Conservation (phyloP, 495 filamentous ascomycete species). For the Penicillium goetzii region DNA sequence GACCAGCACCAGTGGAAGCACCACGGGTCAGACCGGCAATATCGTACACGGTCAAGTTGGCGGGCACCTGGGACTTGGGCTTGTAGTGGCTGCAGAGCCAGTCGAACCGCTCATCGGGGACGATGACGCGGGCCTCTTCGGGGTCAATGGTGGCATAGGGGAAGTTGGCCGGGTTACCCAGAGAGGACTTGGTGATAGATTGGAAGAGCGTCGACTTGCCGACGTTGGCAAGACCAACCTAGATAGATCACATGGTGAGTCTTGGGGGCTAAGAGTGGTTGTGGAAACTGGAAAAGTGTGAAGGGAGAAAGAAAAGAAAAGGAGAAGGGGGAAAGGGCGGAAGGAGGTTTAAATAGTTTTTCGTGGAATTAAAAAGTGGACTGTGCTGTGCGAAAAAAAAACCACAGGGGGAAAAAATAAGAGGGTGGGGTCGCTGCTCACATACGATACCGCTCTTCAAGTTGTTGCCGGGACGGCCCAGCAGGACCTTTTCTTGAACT, state of each 20-base stretch:
- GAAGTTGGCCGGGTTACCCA: constrained; percentile 99
- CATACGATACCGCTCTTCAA: constrained; percentile 99
- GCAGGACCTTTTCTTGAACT: constrained; percentile 60
- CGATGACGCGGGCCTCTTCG: constrained; percentile 96
- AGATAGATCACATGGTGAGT: constrained; percentile 31
- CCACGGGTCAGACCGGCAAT: constrained; percentile 97
- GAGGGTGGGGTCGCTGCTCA: constrained; percentile 54
- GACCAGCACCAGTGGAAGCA: constrained; percentile 94
- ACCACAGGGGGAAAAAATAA: constrained; percentile 27
- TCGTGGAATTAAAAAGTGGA: constrained; percentile 42
- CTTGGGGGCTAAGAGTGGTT: constrained; percentile 15
- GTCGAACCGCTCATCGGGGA: constrained; percentile 94
- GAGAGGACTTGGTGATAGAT: constrained; percentile 95
- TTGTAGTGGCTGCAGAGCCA: constrained; percentile 96
- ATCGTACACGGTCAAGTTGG: constrained; percentile 98
- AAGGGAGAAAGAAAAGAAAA: constrained; percentile 23
- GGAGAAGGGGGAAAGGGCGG: constrained; percentile 26
- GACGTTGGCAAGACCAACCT: constrained; percentile 99
- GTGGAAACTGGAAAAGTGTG: constrained; percentile 6
- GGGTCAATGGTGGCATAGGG: constrained; percentile 99
- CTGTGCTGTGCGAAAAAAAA: constrained; percentile 38
- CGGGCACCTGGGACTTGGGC: constrained; percentile 92
- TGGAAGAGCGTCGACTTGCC: constrained; percentile 99
- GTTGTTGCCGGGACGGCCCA: constrained; percentile 96
- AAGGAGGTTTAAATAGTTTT: constrained; percentile 35